phyloP scores from a whole-genome alignment of 2,329 filamentous ascomycete species.

The Aspergillus jensenii region DNA sequence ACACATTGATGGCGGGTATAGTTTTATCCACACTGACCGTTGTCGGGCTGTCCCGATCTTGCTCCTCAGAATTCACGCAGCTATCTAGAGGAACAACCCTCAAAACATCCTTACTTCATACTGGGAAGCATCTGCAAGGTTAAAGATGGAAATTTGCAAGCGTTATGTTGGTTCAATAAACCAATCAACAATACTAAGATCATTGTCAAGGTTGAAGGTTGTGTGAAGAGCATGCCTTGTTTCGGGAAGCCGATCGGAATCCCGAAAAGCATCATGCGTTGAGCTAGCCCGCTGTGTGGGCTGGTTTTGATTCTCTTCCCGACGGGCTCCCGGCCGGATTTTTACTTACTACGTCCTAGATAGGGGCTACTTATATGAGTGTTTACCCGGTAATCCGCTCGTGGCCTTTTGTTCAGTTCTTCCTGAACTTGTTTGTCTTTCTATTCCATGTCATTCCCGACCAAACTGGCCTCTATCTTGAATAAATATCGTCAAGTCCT shows the following conservation, averaged over 20 bases:
- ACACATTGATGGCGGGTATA: too few relatives aligned
- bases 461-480: not conserved
- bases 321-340: not conserved
- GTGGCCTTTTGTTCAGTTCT: not conserved
- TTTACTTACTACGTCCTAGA: not conserved
- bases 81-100: too few relatives aligned
- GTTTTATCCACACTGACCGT: too few relatives aligned
- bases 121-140: too few relatives aligned
- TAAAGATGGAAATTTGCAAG: too few relatives aligned
- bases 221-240: not conserved
- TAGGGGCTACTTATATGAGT: not conserved
- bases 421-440: not conserved
- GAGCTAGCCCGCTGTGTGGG: not conserved
- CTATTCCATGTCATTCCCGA: not conserved
- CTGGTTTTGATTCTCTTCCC: slow-evolving; percentile 9
- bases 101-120: too few relatives aligned
- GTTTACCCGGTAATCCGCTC: not conserved
- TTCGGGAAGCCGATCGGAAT: slow-evolving; percentile 17
- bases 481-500: not conserved
- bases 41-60: too few relatives aligned
- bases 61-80: too few relatives aligned
- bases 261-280: slow-evolving; percentile 7
- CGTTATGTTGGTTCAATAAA: too few relatives aligned
- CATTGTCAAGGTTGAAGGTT: not conserved
- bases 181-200: not conserved